Percentiles rank a stretch among this genome's conserved stretches.
These are phyloP conservation scores for Trichophaea hybrida DNA, from an alignment of 2,329 filamentous ascomycete species.

Conservation along the genomic window DNA sequence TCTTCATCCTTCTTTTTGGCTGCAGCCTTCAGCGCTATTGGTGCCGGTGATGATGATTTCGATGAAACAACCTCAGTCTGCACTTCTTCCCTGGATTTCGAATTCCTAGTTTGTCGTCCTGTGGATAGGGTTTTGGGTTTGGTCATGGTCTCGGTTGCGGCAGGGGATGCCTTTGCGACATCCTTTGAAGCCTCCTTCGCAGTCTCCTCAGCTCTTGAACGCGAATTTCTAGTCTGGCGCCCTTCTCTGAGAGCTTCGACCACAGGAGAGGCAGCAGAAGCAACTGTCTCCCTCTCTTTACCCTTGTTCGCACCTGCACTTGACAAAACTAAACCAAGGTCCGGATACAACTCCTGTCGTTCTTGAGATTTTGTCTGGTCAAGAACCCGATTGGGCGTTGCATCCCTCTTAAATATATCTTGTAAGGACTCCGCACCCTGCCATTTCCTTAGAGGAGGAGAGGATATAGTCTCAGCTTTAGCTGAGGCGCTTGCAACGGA, in stretches of 20 bases:
- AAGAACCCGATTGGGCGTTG: background rate
- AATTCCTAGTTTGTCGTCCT: constrained; percentile 5
- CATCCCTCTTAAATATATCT: constrained; percentile 8
- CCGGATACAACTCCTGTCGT: constrained; percentile 15
- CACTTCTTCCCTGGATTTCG: constrained; percentile 34
- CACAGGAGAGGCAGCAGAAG: background rate
- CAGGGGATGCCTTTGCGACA: background rate
- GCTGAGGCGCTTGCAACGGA: constrained; percentile 16
- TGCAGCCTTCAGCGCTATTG: background rate
- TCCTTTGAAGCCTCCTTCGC: background rate
- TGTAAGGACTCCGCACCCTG: constrained; percentile 12
- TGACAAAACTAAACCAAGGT: constrained; percentile 8
- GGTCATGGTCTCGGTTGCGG: constrained; percentile 1
- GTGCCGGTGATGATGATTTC: background rate
- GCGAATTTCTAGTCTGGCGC: constrained; percentile 9
- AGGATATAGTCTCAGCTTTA: constrained; percentile 14
- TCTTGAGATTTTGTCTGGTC: constrained; percentile 5
- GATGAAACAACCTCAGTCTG: background rate
- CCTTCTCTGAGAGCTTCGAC: constrained; percentile 5
- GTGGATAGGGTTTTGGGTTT: background rate
- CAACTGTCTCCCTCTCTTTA: background rate
- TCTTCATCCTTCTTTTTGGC: background rate
- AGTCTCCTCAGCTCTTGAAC: constrained; percentile 7
- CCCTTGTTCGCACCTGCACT: background rate
- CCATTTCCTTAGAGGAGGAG: constrained; percentile 12